phyloP scores from a whole-genome alignment of 2,329 filamentous ascomycete genomes.

The Verticillium albo-atrum region DNA sequence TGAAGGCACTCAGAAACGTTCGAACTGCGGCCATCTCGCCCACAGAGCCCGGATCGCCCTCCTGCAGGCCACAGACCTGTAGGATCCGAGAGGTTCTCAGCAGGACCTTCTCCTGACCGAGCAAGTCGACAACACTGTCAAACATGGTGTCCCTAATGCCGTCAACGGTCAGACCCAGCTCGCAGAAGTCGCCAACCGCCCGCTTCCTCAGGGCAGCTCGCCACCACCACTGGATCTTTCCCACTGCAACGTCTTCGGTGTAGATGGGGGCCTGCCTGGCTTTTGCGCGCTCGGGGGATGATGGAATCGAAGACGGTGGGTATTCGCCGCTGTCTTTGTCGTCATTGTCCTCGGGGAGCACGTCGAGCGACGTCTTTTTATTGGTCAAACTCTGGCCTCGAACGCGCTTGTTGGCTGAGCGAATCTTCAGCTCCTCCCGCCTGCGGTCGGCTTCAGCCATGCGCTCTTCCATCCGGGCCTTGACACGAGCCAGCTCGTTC shows the following conservation, averaged over 20 bases:
- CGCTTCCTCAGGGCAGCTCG: constrained; percentile 52
- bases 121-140: constrained; percentile 65
- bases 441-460: constrained; percentile 73
- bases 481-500: constrained; percentile 65
- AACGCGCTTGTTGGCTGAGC: constrained; percentile 46
- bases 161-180: constrained; percentile 65
- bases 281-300: constrained; percentile 30
- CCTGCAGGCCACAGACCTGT: constrained; percentile 64
- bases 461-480: constrained; percentile 73
- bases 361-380: background rate
- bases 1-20: constrained; percentile 74
- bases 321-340: constrained; percentile 44
- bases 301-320: constrained; percentile 27
- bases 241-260: constrained; percentile 57
- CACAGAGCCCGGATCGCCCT: constrained; percentile 58
- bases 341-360: constrained; percentile 10
- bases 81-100: constrained; percentile 62
- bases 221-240: constrained; percentile 68
- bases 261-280: constrained; percentile 42
- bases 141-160: constrained; percentile 66
- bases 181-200: constrained; percentile 60
- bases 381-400: constrained; percentile 44
- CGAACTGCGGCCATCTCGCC: constrained; percentile 66
- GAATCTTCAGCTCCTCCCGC: constrained; percentile 58
- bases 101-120: constrained; percentile 64